A percentile compares a stretch with the other conserved stretches of the same genome.
These are phyloP conservation scores for Trametes versicolor DNA, from an alignment of 1,284 basidiomycete genomes.

Conservation along the genomic window DNA sequence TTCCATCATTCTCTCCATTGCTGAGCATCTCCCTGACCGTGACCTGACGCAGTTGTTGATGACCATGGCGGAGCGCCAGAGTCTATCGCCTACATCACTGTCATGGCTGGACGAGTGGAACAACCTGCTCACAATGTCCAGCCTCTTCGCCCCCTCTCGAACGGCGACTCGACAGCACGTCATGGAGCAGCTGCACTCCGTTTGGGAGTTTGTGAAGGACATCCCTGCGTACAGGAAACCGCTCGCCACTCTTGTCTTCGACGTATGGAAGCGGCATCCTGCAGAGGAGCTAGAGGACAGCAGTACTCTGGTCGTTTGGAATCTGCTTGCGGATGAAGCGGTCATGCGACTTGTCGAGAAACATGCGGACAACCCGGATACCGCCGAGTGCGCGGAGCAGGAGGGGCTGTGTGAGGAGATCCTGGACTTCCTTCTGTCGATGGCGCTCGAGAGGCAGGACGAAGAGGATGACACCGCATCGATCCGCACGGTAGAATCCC, in stretches of 20 bases:
- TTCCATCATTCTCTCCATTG: slow-evolving; percentile 66
- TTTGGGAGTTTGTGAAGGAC: slow-evolving; percentile 73
- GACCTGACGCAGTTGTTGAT: slow-evolving; percentile 68
- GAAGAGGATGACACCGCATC: slow-evolving; percentile 45
- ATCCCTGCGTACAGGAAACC: slow-evolving; percentile 71
- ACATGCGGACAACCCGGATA: slow-evolving; percentile 41
- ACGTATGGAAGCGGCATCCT: slow-evolving; percentile 58
- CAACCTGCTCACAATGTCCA: slow-evolving; percentile 60
- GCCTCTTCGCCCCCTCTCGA: slow-evolving; percentile 55
- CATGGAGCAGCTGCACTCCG: slow-evolving; percentile 62
- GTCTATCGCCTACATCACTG: slow-evolving; percentile 72
- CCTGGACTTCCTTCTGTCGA: slow-evolving; percentile 47
- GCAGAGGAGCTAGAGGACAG: slow-evolving; percentile 43
- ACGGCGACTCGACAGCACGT: slow-evolving; percentile 65
- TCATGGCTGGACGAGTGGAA: slow-evolving; percentile 76
- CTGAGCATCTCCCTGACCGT: slow-evolving; percentile 68
- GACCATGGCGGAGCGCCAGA: slow-evolving; percentile 70
- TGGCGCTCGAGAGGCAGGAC: slow-evolving; percentile 50
- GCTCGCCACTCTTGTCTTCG: slow-evolving; percentile 66
- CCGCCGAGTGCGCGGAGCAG: slow-evolving; percentile 38
- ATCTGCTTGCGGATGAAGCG: slow-evolving; percentile 69
- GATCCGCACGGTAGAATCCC: slow-evolving; percentile 53
- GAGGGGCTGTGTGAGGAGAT: slow-evolving; percentile 33
- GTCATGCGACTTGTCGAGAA: slow-evolving; percentile 59
- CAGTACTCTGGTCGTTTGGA: slow-evolving; percentile 65